Evolutionary conservation across 345 rosid genomes (phyloP), one percentile per base, ranked within the genome.

Genomic region (Euclidium syriacum): DNA sequence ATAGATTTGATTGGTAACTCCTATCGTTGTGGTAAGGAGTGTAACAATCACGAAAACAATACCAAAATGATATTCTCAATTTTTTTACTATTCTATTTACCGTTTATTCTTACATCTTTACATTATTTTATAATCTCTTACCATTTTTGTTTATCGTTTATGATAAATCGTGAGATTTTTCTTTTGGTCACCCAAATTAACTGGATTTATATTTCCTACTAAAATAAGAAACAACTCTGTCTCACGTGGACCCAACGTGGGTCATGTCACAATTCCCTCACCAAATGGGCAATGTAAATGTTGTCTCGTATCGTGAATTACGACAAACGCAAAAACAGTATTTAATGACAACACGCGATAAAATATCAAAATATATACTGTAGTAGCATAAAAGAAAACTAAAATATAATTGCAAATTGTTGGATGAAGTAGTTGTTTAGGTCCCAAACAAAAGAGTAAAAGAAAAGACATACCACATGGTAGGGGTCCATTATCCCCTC

Each of bases 201-300:
- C 35, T 15, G 26, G 40, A 52, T 52, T 39, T 6, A 62, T 50
- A 29, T 29, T 3, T 29, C 1, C 1, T 7, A 40, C 25, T 30
- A 51, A 18, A 29, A 52, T 52, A 55, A n/a, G 30, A 56, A n/a
- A 33, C 41, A 36, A 56, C 15, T 47, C 34, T 40, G 56, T 24
- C 19, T 20, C 68, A 69, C 41, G 24, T 61, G 73, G 68, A 53
- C 68, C 73, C 68, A 69, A 52, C 62, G 49, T 69, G 68, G 58
- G 62, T 39, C 63, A 18, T 61, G 42, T 62, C 17, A 34, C 30
- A 70, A 51, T 46, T 15, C 43, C 68, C 57, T 62, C 63, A 46
- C 11, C 51, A 36, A 70, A 54, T 70, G 68, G 73, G 73, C 43
- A 47, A 35, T 52, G 41, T 26, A 61, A 52, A 35, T 44, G 25